Conservation (phyloP, 345 rosid species). For the Schrenkiella parvula region DNA sequence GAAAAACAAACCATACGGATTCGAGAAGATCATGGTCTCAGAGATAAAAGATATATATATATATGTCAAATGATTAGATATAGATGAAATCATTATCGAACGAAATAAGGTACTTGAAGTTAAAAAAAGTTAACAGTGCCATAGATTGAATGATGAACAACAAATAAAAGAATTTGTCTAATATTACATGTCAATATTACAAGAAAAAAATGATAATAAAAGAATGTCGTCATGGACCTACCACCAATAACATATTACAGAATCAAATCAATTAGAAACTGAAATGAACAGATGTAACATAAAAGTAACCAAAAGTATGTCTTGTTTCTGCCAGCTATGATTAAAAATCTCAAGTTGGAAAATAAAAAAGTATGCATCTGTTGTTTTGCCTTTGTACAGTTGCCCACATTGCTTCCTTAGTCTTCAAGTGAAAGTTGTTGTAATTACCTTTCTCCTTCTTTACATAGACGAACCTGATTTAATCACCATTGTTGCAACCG, state of each 20-base stretch:
- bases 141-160: slow-evolving; percentile 14
- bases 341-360: slow-evolving; percentile 1
- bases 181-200: neutral
- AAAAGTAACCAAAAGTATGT: slow-evolving; percentile 15
- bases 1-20: neutral
- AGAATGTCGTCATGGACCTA: slow-evolving; percentile 10
- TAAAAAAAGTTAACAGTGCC: neutral
- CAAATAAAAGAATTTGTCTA: slow-evolving; percentile 14
- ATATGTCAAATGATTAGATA: neutral
- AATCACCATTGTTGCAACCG: slow-evolving; percentile 19
- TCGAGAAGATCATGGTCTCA: neutral
- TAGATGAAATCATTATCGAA: neutral
- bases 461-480: slow-evolving; percentile 26
- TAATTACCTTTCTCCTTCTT: slow-evolving; percentile 8
- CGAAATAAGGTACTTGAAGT: neutral
- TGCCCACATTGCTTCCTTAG: slow-evolving; percentile 24
- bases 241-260: slow-evolving; percentile 23
- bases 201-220: neutral
- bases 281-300: slow-evolving; percentile 16
- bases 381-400: slow-evolving; percentile 31
- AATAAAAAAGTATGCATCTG: neutral
- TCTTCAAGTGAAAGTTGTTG: slow-evolving; percentile 22
- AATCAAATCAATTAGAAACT: slow-evolving; percentile 19
- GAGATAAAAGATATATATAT: neutral
- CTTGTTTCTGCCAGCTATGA: slow-evolving; percentile 16